These are phyloP conservation scores for Hypoxylon fuscum DNA, from an alignment of 495 filamentous ascomycete genomes.

Conservation along the genomic window DNA sequence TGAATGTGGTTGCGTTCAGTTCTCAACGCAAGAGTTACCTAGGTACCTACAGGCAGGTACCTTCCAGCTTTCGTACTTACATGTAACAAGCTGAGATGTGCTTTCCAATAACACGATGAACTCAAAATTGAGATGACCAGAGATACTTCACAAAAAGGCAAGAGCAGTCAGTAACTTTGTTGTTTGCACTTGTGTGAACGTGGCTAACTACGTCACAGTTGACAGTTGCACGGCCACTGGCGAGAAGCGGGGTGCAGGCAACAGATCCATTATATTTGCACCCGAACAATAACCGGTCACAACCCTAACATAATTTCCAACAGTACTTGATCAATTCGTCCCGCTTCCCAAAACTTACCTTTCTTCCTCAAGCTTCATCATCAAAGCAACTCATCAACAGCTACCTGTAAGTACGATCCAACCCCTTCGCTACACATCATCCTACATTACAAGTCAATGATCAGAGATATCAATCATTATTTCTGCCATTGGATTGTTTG, in stretches of 20 bases:
- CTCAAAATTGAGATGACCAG: too few relatives aligned
- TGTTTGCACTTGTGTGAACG: too few relatives aligned
- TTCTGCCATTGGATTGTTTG: constrained; percentile 1
- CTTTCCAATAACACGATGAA: too few relatives aligned
- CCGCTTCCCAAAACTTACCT: constrained; percentile 31
- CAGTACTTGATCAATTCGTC: constrained; percentile 42
- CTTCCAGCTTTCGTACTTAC: too few relatives aligned
- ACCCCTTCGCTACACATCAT: not conserved
- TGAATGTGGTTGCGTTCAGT: too few relatives aligned
- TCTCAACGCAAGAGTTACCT: too few relatives aligned
- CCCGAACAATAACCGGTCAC: constrained; percentile 45
- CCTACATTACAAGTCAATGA: not conserved
- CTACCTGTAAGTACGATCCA: constrained; percentile 36
- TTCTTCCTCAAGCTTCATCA: constrained; percentile 39
- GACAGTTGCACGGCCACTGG: too few relatives aligned
- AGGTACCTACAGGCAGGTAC: too few relatives aligned
- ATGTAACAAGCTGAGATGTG: too few relatives aligned
- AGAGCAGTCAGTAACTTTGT: too few relatives aligned
- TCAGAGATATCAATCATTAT: not conserved
- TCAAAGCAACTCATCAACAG: constrained; percentile 38
- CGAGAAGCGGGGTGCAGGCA: constrained; percentile 2
- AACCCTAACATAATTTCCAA: constrained; percentile 44
- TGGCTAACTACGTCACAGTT: too few relatives aligned
- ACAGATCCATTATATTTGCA: constrained; percentile 26
- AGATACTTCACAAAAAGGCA: too few relatives aligned